phyloP scores from a whole-genome alignment of 495 filamentous ascomycete genomes.

The Pseudoneurospora amorphoporcata region DNA sequence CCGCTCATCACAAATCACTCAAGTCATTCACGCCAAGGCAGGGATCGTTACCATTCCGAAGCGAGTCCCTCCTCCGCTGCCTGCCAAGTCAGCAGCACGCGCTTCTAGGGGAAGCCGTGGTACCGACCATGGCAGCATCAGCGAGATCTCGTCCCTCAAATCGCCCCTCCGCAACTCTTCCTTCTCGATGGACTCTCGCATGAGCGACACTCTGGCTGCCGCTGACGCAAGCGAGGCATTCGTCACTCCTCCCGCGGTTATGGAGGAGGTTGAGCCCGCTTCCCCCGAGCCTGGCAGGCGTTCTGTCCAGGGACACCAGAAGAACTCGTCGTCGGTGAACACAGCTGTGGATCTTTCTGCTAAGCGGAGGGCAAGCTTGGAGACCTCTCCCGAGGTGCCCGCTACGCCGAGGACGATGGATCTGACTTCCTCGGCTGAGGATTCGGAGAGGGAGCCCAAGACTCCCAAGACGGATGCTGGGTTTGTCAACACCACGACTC shows the following conservation, averaged over 20 bases:
- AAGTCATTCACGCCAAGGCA: conserved; percentile 40
- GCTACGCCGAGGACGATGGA: conserved; percentile 12
- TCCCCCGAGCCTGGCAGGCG: neutral
- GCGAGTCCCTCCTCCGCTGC: conserved; percentile 54
- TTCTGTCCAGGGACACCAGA: conserved; percentile 13
- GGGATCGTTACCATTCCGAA: conserved; percentile 65
- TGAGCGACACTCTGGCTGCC: neutral
- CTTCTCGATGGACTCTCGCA: conserved; percentile 12
- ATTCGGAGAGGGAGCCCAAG: conserved; percentile 20
- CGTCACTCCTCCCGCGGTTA: neutral
- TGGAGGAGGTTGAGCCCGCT: conserved; percentile 1
- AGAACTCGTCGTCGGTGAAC: conserved; percentile 23
- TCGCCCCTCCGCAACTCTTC: conserved; percentile 25
- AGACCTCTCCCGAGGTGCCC: conserved; percentile 4
- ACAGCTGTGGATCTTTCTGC: conserved; percentile 12
- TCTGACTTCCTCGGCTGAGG: conserved; percentile 17
- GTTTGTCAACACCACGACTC: neutral
- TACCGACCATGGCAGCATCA: conserved; percentile 14
- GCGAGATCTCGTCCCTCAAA: conserved; percentile 19
- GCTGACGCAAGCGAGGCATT: conserved; percentile 7
- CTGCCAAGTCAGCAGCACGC: conserved; percentile 48
- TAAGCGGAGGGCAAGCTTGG: neutral
- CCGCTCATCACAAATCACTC: conserved; percentile 33
- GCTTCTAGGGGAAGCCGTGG: conserved; percentile 28
- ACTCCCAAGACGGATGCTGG: conserved; percentile 19